Conservation (phyloP, 2,329 filamentous ascomycete species). For the Mycosphaerelloides madeirae region DNA sequence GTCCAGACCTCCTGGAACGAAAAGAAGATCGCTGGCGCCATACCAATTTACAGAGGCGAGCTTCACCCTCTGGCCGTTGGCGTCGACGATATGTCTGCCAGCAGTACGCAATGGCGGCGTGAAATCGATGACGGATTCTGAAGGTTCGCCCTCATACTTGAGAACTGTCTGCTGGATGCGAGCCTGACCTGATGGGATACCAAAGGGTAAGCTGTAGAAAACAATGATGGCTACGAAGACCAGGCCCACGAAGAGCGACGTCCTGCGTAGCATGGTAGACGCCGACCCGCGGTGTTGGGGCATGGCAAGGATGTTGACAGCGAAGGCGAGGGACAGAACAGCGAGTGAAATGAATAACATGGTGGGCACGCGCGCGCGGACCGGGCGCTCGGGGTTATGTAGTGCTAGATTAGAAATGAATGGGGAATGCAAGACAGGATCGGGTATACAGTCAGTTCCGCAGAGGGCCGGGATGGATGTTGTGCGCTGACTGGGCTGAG, state of each 20-base stretch:
- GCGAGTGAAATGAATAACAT: constrained; percentile 7
- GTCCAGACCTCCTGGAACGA: constrained; percentile 60
- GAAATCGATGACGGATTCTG: constrained; percentile 34
- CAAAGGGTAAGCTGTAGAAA: constrained; percentile 24
- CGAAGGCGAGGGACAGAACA: constrained; percentile 7
- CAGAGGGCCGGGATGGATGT: constrained; percentile 3
- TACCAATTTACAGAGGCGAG: constrained; percentile 67
- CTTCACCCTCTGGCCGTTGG: constrained; percentile 54
- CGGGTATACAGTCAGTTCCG: constrained; percentile 3
- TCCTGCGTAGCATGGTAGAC: constrained; percentile 15
- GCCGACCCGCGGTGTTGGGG: constrained; percentile 13
- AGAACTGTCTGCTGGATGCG: constrained; percentile 8
- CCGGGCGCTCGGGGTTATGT: constrained; percentile 4
- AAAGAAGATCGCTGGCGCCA: constrained; percentile 62
- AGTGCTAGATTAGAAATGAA: constrained; percentile 2
- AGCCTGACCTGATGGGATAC: constrained; percentile 20
- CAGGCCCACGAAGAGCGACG: constrained; percentile 11
- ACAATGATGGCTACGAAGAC: constrained; percentile 15
- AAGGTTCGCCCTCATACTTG: not conserved
- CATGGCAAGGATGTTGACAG: constrained; percentile 10
- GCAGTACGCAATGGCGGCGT: constrained; percentile 55
- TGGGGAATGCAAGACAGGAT: not conserved
- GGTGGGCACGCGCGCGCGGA: constrained; percentile 5
- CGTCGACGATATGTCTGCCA: constrained; percentile 59
- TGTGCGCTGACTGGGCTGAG: constrained; percentile 5